Base-by-base conservation (phyloP, 2,329 filamentous ascomycete species). In the Curvularia lunata region DNA sequence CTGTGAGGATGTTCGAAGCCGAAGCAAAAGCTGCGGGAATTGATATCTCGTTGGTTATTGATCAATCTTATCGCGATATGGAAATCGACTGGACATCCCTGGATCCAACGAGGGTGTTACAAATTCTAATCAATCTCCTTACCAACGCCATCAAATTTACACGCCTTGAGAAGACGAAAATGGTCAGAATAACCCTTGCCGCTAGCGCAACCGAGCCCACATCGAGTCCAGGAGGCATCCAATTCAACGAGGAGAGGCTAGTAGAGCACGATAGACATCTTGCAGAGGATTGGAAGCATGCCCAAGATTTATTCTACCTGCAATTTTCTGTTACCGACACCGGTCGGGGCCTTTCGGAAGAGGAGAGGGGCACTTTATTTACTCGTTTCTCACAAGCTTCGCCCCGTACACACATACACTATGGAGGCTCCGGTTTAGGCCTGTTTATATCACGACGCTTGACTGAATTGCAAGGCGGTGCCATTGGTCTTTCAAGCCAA, bases 141-240 rank as follows among this genome's bases (percentile, higher is more conserved):
- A 80, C 79, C 1, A 80, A 80, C 47, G 74, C 76, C 2, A 78
- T 81, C 58, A 81, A 81, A 49, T 81, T 80, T 56, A 81, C 78
- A 1, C 71, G 76, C 18, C 69, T 76, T 30, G 68, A 72, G 6
- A 25, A 27, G 6, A 46, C 68, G 0, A 71, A 66, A 27, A 43
- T 30, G 5, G 75, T 81, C 41, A 75, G 64, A 0, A 70, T 81
- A 4, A 72, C 62, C n/a, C 56, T 80, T 1, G 71, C 72, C 10
- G 78, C 78, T 0, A 66, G 59, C 34, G 18, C 40, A 5, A 62
- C 69, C 28, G 68, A 65, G 49, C 78, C 78, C 0, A 58, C 55
- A 0, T 75, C 72, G 9, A 65, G 64, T 28, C 67, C 71, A 30
- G 69, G 71, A 42, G 71, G 72, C 3, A 68, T 67, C 19, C 59